phyloP scores from a whole-genome alignment of 192 early-diverging fungal species.

The Umbelopsis isabellina region DNA sequence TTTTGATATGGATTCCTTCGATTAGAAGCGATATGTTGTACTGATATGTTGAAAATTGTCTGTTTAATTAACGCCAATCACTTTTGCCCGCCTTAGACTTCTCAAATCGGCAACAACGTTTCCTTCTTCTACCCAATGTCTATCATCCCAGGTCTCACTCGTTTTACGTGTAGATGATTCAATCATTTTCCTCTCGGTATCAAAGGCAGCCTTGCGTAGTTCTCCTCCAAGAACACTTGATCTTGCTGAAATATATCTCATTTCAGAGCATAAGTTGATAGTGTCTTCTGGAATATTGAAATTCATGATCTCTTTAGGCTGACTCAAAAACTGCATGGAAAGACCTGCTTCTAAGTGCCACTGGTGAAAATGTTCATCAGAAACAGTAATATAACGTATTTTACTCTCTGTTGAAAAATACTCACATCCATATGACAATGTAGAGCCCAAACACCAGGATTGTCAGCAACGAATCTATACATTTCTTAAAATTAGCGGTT shows the following conservation, averaged over 20 bases:
- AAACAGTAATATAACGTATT: neutral
- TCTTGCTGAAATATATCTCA: neutral
- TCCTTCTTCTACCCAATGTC: neutral
- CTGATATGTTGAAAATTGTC: neutral
- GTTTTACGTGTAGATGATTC: neutral
- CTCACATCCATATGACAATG: constrained; percentile 77
- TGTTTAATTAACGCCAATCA: neutral
- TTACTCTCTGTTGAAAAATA: neutral
- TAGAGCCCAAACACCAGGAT: constrained; percentile 79
- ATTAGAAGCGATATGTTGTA: too few species aligned
- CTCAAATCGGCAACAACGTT: constrained; percentile 14
- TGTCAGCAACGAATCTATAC: constrained; percentile 72
- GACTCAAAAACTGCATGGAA: constrained; percentile 13
- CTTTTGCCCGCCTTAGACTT: neutral
- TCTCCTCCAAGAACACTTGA: too few species aligned
- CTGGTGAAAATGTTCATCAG: neutral
- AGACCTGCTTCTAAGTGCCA: constrained; percentile 20
- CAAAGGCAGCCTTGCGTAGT: constrained; percentile 1
- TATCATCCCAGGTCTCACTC: neutral
- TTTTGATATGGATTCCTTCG: too few species aligned
- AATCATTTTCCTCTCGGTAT: neutral
- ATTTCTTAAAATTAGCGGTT: neutral
- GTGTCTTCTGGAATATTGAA: neutral
- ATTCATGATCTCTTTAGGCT: neutral
- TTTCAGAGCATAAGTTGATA: neutral